These are phyloP conservation scores for Cladobotryum mycophilum DNA, from an alignment of 2,329 filamentous ascomycete genomes.

Conservation along the genomic window DNA sequence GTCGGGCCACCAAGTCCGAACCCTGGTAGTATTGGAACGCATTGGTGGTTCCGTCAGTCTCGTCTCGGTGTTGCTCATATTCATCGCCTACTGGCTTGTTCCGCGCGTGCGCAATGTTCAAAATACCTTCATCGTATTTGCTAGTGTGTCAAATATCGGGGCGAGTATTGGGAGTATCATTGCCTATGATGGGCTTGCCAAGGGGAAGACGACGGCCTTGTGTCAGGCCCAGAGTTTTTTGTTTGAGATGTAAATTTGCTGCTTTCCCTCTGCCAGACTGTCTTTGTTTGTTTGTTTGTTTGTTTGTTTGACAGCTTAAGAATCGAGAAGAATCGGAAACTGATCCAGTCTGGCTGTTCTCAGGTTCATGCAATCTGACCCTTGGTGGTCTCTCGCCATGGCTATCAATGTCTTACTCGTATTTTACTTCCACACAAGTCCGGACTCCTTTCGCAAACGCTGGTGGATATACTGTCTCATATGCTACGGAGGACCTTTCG, in stretches of 20 bases:
- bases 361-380: conserved; percentile 73
- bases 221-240: conserved; percentile 57
- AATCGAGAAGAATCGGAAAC: background rate
- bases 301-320: no score
- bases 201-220: conserved; percentile 47
- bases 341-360: background rate
- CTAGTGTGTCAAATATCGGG: conserved; percentile 53
- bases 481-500: conserved; percentile 66
- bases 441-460: conserved; percentile 64
- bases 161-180: conserved; percentile 64
- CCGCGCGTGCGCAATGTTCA: conserved; percentile 51
- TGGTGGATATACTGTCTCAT: conserved; percentile 63
- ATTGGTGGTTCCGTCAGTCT: conserved; percentile 49
- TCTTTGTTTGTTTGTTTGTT: no score
- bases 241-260: conserved; percentile 63
- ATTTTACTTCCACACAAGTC: conserved; percentile 54
- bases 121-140: conserved; percentile 57
- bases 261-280: background rate
- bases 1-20: conserved; percentile 30
- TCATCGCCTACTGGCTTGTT: conserved; percentile 45
- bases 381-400: conserved; percentile 76
- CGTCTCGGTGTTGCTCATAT: conserved; percentile 44
- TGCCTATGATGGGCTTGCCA: conserved; percentile 55
- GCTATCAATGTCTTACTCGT: conserved; percentile 72
- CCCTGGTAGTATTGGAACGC: conserved; percentile 45